Conservation (phyloP, 192 early-diverging fungal species). For the Coemansia sp. region DNA sequence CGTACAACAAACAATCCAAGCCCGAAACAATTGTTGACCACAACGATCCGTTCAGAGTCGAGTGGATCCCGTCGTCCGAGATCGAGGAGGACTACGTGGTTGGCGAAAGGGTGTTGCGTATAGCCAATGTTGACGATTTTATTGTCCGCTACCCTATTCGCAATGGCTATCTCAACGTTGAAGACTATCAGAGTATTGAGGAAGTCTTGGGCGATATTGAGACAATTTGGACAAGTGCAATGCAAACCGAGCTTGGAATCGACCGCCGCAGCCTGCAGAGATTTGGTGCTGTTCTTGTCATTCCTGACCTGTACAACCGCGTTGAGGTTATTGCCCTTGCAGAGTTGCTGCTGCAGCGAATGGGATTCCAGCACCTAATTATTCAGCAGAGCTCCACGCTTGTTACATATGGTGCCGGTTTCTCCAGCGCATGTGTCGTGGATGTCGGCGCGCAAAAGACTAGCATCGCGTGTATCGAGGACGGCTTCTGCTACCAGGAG, state of each 20-base stretch:
- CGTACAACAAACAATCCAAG: slow-evolving; percentile 66
- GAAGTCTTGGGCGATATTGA: slow-evolving; percentile 74
- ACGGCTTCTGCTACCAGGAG: slow-evolving; percentile 73
- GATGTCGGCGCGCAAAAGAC: slow-evolving; percentile 92
- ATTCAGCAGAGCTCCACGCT: slow-evolving; percentile 79
- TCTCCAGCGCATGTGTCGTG: slow-evolving; percentile 82
- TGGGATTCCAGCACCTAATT: slow-evolving; percentile 74
- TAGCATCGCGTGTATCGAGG: slow-evolving; percentile 79
- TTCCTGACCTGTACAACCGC: slow-evolving; percentile 75
- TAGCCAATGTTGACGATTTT: slow-evolving; percentile 37
- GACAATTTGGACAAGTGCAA: slow-evolving; percentile 73
- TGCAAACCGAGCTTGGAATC: slow-evolving; percentile 71
- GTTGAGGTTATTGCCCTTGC: slow-evolving; percentile 64
- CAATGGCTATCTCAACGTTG: slow-evolving; percentile 73
- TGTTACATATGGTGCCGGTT: slow-evolving; percentile 84
- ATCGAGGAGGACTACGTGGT: slow-evolving; percentile 52
- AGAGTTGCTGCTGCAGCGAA: slow-evolving; percentile 67
- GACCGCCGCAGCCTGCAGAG: slow-evolving; percentile 56
- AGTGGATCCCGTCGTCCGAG: slow-evolving; percentile 66
- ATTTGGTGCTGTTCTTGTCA: slow-evolving; percentile 72
- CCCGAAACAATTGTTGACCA: slow-evolving; percentile 78
- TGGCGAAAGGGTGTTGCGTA: slow-evolving; percentile 34
- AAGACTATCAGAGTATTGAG: slow-evolving; percentile 67
- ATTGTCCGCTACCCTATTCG: slow-evolving; percentile 72
- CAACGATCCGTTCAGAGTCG: slow-evolving; percentile 88